Evolutionary conservation across 208 protist genomes (phyloP).

Genomic region (Zelonia costaricensis): DNA sequence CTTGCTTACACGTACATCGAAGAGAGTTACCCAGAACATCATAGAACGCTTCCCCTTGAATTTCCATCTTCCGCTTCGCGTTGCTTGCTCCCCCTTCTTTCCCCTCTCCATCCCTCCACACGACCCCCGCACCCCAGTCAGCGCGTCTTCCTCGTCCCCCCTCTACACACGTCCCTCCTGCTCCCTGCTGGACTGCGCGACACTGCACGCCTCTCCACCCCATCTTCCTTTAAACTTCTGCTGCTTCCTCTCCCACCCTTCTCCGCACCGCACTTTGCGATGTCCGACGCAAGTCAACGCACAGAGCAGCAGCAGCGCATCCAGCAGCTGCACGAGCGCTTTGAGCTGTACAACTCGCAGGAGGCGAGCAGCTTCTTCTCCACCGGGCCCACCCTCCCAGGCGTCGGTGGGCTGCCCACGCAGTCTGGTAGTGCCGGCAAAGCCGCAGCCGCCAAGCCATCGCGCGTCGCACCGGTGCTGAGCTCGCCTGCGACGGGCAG

Average conservation of each 20-base stretch:
- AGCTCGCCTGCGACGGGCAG: background rate
- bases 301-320: constrained; percentile 52
- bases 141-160: no score
- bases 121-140: no score
- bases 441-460: constrained; percentile 12
- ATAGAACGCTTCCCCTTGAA: background rate
- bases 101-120: no score
- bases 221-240: no score
- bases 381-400: background rate
- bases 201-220: no score
- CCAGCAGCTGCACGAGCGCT: constrained; percentile 71
- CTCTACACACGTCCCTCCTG: no score
- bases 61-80: no score
- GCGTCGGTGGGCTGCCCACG: background rate
- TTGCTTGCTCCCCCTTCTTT: no score
- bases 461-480: constrained; percentile 13
- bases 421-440: background rate
- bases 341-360: constrained; percentile 73
- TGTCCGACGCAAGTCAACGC: constrained; percentile 19
- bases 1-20: constrained; percentile 1
- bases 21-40: background rate
- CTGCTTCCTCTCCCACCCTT: no score
- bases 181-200: no score
- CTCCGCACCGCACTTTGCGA: background rate
- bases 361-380: background rate